These are phyloP conservation scores for Tetrapisispora pingtungensis DNA, from an alignment of 805 yeast species.

Conservation along the genomic window DNA sequence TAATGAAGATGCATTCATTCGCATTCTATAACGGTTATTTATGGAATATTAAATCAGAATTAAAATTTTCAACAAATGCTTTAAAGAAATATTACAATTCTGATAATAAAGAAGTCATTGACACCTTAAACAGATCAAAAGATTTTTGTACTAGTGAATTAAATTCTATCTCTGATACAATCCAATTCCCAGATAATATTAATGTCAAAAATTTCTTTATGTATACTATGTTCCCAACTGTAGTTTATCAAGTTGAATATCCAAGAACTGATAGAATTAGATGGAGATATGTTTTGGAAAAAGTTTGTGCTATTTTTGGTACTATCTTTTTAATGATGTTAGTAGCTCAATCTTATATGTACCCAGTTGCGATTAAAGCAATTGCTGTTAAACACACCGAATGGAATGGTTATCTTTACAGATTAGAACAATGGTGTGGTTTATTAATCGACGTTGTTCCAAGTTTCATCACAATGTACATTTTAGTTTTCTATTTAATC, in stretches of 20 bases:
- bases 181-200: constrained; percentile 63
- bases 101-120: constrained; percentile 21
- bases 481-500: constrained; percentile 75
- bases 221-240: constrained; percentile 82
- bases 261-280: constrained; percentile 68
- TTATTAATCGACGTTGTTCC: constrained; percentile 65
- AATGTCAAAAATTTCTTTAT: constrained; percentile 54
- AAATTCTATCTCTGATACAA: constrained; percentile 38
- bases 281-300: constrained; percentile 56
- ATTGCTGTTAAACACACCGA: constrained; percentile 35
- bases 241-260: constrained; percentile 72
- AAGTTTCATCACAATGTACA: constrained; percentile 63
- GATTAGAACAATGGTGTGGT: constrained; percentile 20
- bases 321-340: constrained; percentile 73
- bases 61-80: constrained; percentile 38
- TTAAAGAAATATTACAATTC: constrained; percentile 32
- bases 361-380: constrained; percentile 61
- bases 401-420: constrained; percentile 16
- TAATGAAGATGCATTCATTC: constrained; percentile 95
- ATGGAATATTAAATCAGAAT: constrained; percentile 52
- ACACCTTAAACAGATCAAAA: constrained; percentile 38
- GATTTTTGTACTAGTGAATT: constrained; percentile 68
- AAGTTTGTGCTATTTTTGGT: constrained; percentile 76
- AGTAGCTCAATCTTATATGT: constrained; percentile 63
- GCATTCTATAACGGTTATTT: constrained; percentile 87